Conservation (phyloP, 139 green algal genomes). For the Diplosphaera chodatii region DNA sequence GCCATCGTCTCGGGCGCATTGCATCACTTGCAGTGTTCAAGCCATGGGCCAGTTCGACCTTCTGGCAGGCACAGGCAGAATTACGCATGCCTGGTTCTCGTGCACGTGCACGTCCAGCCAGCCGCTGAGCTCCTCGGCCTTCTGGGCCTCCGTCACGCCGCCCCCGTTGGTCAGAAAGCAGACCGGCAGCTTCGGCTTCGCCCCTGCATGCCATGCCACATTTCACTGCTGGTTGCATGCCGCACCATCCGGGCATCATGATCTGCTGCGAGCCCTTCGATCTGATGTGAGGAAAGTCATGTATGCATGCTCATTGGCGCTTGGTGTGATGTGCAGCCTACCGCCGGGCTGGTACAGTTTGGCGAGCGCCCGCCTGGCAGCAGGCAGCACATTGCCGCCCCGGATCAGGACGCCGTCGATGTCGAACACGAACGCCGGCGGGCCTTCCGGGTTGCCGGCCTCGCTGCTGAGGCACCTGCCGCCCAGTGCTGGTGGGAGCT, state of each 20-base stretch:
- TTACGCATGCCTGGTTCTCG: conserved; percentile 12
- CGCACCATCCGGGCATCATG: too few relatives aligned
- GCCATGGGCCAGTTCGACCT: too few relatives aligned
- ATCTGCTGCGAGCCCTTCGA: too few relatives aligned
- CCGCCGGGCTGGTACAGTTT: conserved; percentile 38
- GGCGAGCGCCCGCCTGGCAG: conserved; percentile 41
- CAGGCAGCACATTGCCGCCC: conserved; percentile 40
- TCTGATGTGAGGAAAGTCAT: too few relatives aligned
- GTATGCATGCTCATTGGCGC: too few relatives aligned
- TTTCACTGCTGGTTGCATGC: too few relatives aligned
- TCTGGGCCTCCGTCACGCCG: conserved; percentile 54
- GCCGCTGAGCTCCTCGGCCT: conserved; percentile 61
- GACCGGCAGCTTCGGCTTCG: conserved; percentile 21
- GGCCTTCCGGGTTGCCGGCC: not conserved
- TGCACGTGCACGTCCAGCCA: conserved; percentile 61
- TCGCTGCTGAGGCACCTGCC: not conserved
- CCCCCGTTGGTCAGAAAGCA: conserved; percentile 82
- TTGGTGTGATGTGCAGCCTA: not conserved
- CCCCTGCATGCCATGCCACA: not conserved
- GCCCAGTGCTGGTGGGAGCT: not conserved
- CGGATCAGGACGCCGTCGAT: conserved; percentile 77
- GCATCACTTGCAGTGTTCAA: too few relatives aligned
- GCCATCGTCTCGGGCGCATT: too few relatives aligned
- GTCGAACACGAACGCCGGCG: conserved; percentile 62
- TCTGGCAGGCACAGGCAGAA: too few relatives aligned